Conservation (phyloP, 495 filamentous ascomycete species). For the Platismatia glauca region DNA sequence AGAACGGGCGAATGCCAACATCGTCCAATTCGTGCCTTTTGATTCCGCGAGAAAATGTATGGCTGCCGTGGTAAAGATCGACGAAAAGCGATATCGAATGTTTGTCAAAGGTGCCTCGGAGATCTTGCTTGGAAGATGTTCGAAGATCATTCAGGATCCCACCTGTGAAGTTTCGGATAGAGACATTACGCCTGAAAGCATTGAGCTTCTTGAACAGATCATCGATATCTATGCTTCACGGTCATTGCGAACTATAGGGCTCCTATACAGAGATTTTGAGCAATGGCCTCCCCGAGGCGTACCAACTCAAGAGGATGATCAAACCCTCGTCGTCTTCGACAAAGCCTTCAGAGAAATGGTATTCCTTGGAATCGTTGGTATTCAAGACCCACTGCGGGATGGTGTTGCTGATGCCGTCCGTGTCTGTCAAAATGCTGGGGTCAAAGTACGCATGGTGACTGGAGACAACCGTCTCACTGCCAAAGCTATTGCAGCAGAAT, state of each 20-base stretch:
- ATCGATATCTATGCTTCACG: conserved; percentile 72
- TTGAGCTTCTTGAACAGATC: conserved; percentile 49
- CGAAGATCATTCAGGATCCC: conserved; percentile 62
- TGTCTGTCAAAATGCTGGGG: conserved; percentile 66
- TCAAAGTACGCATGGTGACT: conserved; percentile 85
- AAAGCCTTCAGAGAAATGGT: conserved; percentile 71
- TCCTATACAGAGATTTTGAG: conserved; percentile 82
- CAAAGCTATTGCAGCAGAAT: conserved; percentile 75
- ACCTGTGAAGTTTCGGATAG: conserved; percentile 47
- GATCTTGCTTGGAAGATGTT: conserved; percentile 66
- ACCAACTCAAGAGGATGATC: conserved; percentile 58
- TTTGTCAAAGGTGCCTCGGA: conserved; percentile 87
- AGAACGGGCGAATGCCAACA: conserved; percentile 58
- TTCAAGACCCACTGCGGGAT: conserved; percentile 74
- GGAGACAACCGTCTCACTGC: conserved; percentile 81
- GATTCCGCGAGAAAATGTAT: conserved; percentile 85
- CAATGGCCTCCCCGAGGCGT: conserved; percentile 73
- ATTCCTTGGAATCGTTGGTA: conserved; percentile 71
- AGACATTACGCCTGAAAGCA: conserved; percentile 49
- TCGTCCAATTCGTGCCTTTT: conserved; percentile 72
- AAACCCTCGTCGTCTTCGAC: conserved; percentile 65
- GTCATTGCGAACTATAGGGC: conserved; percentile 78
- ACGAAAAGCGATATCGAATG: conserved; percentile 59
- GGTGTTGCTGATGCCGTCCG: conserved; percentile 72
- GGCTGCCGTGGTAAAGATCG: conserved; percentile 64